phyloP scores from a whole-genome alignment of 345 rosid species.

The Linum tenue region DNA sequence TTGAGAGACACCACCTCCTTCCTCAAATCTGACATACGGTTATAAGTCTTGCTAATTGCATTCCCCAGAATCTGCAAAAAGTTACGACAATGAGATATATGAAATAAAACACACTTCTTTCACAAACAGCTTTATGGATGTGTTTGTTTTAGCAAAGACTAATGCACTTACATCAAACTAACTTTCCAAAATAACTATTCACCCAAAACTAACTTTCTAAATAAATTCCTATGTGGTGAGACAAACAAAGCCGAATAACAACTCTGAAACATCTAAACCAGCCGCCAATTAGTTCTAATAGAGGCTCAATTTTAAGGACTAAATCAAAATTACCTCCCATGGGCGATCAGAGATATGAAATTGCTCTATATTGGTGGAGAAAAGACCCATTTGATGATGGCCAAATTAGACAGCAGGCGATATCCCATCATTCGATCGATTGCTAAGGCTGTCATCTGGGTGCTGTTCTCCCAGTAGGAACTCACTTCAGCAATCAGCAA shows the following conservation, averaged over 20 bases:
- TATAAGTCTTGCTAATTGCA: constrained; percentile 83
- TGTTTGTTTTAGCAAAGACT: too few species aligned
- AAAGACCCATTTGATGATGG: constrained; percentile 93
- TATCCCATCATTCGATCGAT: constrained; percentile 99
- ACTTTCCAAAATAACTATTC: too few species aligned
- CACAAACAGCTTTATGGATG: too few species aligned
- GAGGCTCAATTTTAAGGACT: neutral
- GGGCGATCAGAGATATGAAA: constrained; percentile 80
- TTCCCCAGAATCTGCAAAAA: constrained; percentile 68
- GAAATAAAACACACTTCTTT: neutral
- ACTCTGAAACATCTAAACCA: too few species aligned
- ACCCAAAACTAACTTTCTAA: too few species aligned
- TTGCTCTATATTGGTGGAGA: constrained; percentile 60
- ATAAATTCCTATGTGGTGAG: too few species aligned
- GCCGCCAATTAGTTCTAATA: neutral
- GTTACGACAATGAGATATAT: constrained; percentile 1
- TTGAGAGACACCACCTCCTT: constrained; percentile 69
- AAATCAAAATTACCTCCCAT: constrained; percentile 70
- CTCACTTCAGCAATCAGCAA: constrained; percentile 72
- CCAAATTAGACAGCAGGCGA: constrained; percentile 84
- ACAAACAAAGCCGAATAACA: too few species aligned
- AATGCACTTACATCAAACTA: too few species aligned
- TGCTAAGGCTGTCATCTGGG: constrained; percentile 78
- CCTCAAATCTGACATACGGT: constrained; percentile 82
- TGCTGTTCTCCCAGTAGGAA: constrained; percentile 74